These are phyloP conservation scores for Acacia confusa DNA, from an alignment of 306 rosid genomes.

Conservation along the genomic window DNA sequence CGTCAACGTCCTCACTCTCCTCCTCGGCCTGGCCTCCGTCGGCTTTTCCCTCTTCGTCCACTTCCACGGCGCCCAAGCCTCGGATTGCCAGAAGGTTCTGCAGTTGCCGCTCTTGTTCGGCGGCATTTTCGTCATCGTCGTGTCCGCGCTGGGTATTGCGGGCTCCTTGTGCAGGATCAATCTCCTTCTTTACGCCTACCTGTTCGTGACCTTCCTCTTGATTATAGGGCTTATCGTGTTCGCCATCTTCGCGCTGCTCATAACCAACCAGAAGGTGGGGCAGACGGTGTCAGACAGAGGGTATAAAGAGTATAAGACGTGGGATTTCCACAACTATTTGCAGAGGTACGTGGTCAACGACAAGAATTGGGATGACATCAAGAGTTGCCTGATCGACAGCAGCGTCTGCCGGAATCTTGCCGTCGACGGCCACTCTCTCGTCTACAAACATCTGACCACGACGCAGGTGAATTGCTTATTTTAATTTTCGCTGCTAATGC, in stretches of 20 bases:
- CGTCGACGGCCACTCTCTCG: neutral
- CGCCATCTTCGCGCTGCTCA: conserved; percentile 52
- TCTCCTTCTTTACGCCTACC: conserved; percentile 47
- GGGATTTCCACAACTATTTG: conserved; percentile 63
- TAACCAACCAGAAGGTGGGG: conserved; percentile 52
- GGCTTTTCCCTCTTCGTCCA: conserved; percentile 42
- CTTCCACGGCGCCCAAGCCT: conserved; percentile 24
- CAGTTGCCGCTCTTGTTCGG: conserved; percentile 50
- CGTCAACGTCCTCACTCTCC: conserved; percentile 41
- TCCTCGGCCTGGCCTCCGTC: conserved; percentile 38
- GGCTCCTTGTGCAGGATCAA: conserved; percentile 54
- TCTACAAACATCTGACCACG: conserved; percentile 39
- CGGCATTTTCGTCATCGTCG: conserved; percentile 41
- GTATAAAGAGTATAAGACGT: conserved; percentile 36
- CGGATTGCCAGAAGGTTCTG: conserved; percentile 54
- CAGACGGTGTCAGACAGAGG: conserved; percentile 42
- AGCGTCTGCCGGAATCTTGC: conserved; percentile 42
- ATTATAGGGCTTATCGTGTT: conserved; percentile 47
- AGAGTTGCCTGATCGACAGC: conserved; percentile 51
- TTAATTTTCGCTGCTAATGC: neutral
- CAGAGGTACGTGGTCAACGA: conserved; percentile 58
- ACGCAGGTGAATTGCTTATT: conserved; percentile 41
- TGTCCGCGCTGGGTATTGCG: conserved; percentile 50
- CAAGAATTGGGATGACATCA: conserved; percentile 50
- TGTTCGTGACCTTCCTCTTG: conserved; percentile 42